Percentiles rank a stretch among this genome's conserved stretches.
These are phyloP conservation scores for Monilinia vaccinii-corymbosi DNA, from an alignment of 2,329 filamentous ascomycete genomes.

Conservation along the genomic window DNA sequence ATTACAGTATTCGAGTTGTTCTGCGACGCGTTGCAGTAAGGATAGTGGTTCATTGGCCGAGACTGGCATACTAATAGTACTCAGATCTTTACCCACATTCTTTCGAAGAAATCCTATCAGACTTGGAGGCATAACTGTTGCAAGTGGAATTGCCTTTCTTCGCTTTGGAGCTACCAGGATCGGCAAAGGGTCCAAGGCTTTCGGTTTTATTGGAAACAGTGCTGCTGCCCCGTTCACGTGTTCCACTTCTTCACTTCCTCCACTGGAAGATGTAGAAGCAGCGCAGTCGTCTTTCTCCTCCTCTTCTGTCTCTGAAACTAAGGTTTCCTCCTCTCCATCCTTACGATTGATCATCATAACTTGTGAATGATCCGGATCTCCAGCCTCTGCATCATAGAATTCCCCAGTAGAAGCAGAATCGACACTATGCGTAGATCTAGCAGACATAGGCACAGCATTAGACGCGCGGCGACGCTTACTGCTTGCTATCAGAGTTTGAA, in stretches of 20 bases:
- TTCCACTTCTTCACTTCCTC: slow-evolving; percentile 42
- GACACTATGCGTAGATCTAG: slow-evolving; percentile 50
- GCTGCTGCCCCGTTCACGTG: slow-evolving; percentile 50
- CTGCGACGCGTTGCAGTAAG: slow-evolving; percentile 76
- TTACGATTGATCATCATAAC: slow-evolving; percentile 67
- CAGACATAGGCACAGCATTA: slow-evolving; percentile 36
- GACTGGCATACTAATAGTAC: slow-evolving; percentile 94
- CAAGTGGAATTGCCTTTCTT: slow-evolving; percentile 59
- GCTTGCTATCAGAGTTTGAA: slow-evolving; percentile 65
- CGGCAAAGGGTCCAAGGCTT: slow-evolving; percentile 68
- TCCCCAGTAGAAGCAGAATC: slow-evolving; percentile 78
- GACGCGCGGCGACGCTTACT: slow-evolving; percentile 68
- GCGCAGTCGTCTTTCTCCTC: slow-evolving; percentile 39
- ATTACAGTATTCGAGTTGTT: slow-evolving; percentile 83
- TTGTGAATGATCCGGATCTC: slow-evolving; percentile 48
- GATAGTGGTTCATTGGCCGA: slow-evolving; percentile 92
- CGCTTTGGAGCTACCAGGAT: slow-evolving; percentile 55
- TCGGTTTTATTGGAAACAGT: slow-evolving; percentile 68
- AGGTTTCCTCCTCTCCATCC: slow-evolving; percentile 55
- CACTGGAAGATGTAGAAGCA: slow-evolving; percentile 51
- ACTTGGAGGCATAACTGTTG: slow-evolving; percentile 75
- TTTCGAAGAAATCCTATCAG: slow-evolving; percentile 91
- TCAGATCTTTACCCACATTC: slow-evolving; percentile 96
- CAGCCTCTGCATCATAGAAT: slow-evolving; percentile 86
- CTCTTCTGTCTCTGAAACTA: slow-evolving; percentile 43